Percentiles rank a stretch among this genome's conserved stretches.
Evolutionary conservation across 768 basidiomycete genomes (phyloP).

Genomic region (Suillus luteus): DNA sequence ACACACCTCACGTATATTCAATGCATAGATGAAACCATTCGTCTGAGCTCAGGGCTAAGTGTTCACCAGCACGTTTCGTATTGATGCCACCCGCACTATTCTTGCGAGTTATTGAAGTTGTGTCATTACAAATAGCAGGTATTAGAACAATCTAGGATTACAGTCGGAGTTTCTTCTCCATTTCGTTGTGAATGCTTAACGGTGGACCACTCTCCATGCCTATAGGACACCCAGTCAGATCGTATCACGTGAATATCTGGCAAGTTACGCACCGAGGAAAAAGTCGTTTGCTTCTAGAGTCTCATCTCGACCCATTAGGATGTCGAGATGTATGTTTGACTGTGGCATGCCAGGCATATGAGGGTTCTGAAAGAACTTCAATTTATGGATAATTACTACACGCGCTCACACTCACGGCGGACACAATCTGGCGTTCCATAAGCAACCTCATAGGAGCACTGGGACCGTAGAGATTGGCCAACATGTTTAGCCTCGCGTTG

Average conservation of each 20-base stretch:
- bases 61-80: background rate
- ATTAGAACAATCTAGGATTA: slow-evolving; percentile 28
- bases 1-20: slow-evolving; percentile 17
- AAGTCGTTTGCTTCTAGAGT: slow-evolving; percentile 75
- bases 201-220: slow-evolving; percentile 54
- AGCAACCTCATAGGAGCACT: slow-evolving; percentile 86
- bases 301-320: slow-evolving; percentile 93
- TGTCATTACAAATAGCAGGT: background rate
- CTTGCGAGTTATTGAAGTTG: background rate
- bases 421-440: slow-evolving; percentile 93
- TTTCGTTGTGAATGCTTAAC: slow-evolving; percentile 62
- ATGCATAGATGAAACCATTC: slow-evolving; percentile 13
- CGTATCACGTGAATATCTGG: slow-evolving; percentile 4
- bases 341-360: slow-evolving; percentile 65
- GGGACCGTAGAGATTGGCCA: slow-evolving; percentile 82
- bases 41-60: background rate
- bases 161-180: slow-evolving; percentile 62
- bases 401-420: slow-evolving; percentile 52
- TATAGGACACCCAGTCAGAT: slow-evolving; percentile 26
- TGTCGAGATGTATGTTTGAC: slow-evolving; percentile 87
- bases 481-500: slow-evolving; percentile 79
- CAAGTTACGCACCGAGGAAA: slow-evolving; percentile 61
- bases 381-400: background rate
- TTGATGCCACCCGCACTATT: background rate
- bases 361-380: slow-evolving; percentile 47